phyloP scores from a whole-genome alignment of 2,329 filamentous ascomycete genomes.

The Colletotrichum costaricense region DNA sequence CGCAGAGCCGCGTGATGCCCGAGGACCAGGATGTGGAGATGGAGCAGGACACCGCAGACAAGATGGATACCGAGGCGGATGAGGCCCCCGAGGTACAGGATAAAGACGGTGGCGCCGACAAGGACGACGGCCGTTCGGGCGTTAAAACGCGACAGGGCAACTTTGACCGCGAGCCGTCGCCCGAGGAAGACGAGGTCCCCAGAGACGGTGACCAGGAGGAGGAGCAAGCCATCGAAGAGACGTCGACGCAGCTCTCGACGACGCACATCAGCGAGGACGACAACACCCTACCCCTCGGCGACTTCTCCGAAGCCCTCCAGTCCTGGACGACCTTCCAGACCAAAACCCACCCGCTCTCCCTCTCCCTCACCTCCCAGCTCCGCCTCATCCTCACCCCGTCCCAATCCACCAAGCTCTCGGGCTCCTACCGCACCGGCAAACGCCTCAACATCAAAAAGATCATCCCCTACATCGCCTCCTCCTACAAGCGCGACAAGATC shows the following conservation, averaged over 20 bases:
- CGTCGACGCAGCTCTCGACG: constrained; percentile 74
- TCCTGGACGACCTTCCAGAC: constrained; percentile 90
- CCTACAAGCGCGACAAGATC: constrained; percentile 99
- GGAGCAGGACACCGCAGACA: constrained; percentile 57
- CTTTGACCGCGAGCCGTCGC: constrained; percentile 63
- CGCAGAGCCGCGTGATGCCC: constrained; percentile 60
- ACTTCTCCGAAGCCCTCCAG: constrained; percentile 69
- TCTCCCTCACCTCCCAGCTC: constrained; percentile 92
- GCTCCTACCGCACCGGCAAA: constrained; percentile 97
- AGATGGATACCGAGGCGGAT: constrained; percentile 52
- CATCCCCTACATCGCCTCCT: constrained; percentile 98
- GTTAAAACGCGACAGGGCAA: constrained; percentile 70
- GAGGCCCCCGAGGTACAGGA: constrained; percentile 40
- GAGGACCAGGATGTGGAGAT: constrained; percentile 61
- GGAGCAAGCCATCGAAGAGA: constrained; percentile 61
- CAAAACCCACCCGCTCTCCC: constrained; percentile 85
- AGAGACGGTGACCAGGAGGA: constrained; percentile 57
- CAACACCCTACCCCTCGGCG: constrained; percentile 50
- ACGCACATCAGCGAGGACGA: constrained; percentile 73
- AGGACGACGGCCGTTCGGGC: constrained; percentile 68
- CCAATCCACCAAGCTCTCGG: constrained; percentile 93
- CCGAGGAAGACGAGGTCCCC: constrained; percentile 47
- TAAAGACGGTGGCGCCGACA: constrained; percentile 45
- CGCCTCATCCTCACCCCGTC: constrained; percentile 95
- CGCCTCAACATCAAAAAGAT: constrained; percentile 99